Percentiles rank a stretch among this genome's conserved stretches.
Conservation (phyloP, 2,329 filamentous ascomycete genomes). For the Diatrype stigma region DNA sequence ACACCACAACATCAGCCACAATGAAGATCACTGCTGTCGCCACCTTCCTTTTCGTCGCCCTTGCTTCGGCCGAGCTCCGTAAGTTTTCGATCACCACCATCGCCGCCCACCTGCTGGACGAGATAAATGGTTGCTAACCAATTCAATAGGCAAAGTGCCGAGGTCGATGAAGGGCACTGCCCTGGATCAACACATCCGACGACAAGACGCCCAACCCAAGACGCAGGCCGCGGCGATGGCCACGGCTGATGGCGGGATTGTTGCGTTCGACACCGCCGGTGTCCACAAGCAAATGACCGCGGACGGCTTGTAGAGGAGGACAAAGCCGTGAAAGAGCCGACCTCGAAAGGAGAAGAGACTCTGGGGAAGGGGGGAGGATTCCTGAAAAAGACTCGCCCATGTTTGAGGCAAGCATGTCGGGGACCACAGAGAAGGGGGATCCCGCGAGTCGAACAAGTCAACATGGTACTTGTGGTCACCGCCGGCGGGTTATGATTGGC, state of each 20-base stretch:
- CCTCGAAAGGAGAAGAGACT: neutral
- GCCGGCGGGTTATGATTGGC: neutral
- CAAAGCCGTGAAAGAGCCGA: neutral
- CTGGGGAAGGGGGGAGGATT: neutral
- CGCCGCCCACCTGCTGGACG: neutral
- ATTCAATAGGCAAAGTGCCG: conserved; percentile 26
- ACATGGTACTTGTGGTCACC: neutral
- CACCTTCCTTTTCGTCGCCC: conserved; percentile 42
- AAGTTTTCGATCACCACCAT: conserved; percentile 8
- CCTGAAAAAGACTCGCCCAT: neutral
- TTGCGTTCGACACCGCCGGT: conserved; percentile 38
- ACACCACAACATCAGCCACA: conserved; percentile 32
- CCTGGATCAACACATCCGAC: conserved; percentile 8
- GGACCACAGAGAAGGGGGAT: neutral
- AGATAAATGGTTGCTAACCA: conserved; percentile 6
- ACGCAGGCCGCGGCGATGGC: conserved; percentile 44
- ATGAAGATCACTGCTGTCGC: conserved; percentile 51
- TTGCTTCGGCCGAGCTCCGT: conserved; percentile 39
- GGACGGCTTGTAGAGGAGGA: conserved; percentile 29
- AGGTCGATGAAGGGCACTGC: conserved; percentile 23
- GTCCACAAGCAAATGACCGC: conserved; percentile 39
- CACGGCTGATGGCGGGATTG: conserved; percentile 38
- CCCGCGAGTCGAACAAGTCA: neutral
- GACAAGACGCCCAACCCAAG: conserved; percentile 21
- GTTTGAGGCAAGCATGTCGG: neutral